Base-by-base conservation (phyloP, 2,329 filamentous ascomycete species). In the Fusarium cicatricum region DNA sequence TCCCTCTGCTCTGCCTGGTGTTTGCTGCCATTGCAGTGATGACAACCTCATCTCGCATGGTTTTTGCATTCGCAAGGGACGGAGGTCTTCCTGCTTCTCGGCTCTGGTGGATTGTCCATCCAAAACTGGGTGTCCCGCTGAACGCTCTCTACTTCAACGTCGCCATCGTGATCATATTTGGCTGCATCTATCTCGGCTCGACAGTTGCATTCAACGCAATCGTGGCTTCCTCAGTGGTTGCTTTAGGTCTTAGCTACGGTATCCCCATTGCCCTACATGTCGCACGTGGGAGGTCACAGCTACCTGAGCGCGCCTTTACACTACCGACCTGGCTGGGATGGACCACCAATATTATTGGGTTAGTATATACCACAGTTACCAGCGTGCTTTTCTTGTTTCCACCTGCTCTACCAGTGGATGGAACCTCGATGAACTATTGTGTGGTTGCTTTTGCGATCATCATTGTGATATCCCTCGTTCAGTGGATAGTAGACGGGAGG, bases 311-410 rank as follows among this genome's bases (percentile, higher is more conserved):
- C 8, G 68, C 70, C 0, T 78, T 77, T 58, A 70, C 69, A 17
- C 60, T 78, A 8, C 66, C 70, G 0, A 47, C 44, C 5, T 72
- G 69, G 66, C 57, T 77, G 2, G 76, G 76, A 7, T 78, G 76
- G 76, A 69, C 62, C 0, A 55, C 59, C 2, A 71, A 77, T 33
- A 61, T 66, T 7, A 62, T 71, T 23, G 88, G 88, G 2, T 74
- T 91, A 16, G 78, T 77, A 0, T 91, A 89, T 67, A 85, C 88
- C 2, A 72, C 84, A 9, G 74, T 91, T 5, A 91, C 88, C 0
- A 90, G 87, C 0, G 84, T 91, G 0, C 78, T 92, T 0, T 91
- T 91, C 72, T 77, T 91, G 26, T 90, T 91, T 69, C 89, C 89
- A 2, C 88, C 89, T 0, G 81, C 78, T 1, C 65, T 87, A 3